These are phyloP conservation scores for Grigorovia humatica DNA, from an alignment of 805 yeast genomes.

Conservation along the genomic window DNA sequence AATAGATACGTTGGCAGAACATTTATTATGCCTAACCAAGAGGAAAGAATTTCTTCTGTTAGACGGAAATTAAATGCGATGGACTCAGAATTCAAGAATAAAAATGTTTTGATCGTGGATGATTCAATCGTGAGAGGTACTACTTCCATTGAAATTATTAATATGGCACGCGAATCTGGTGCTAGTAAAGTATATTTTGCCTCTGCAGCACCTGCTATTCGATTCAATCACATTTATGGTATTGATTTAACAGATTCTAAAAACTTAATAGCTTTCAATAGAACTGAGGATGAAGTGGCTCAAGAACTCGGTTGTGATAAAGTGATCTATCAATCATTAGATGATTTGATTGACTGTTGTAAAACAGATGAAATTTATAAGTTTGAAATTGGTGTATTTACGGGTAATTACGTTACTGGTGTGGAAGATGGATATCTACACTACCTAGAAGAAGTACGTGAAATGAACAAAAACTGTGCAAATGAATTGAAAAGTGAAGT, in stretches of 20 bases:
- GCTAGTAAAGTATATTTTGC: slow-evolving; percentile 93
- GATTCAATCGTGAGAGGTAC: slow-evolving; percentile 98
- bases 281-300: slow-evolving; percentile 66
- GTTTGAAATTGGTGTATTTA: slow-evolving; percentile 95
- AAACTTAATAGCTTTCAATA: slow-evolving; percentile 82
- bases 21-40: slow-evolving; percentile 96
- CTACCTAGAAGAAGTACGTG: slow-evolving; percentile 74
- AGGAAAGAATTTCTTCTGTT: slow-evolving; percentile 85
- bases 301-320: slow-evolving; percentile 77
- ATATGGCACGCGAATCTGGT: slow-evolving; percentile 98
- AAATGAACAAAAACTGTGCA: slow-evolving; percentile 52
- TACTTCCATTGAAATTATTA: slow-evolving; percentile 89
- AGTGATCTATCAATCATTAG: slow-evolving; percentile 78
- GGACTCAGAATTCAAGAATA: slow-evolving; percentile 81
- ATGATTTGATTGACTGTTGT: slow-evolving; percentile 79
- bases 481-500: slow-evolving; percentile 70
- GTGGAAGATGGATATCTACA: slow-evolving; percentile 72
- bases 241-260: slow-evolving; percentile 93
- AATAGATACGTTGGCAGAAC: slow-evolving; percentile 96
- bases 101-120: slow-evolving; percentile 83
- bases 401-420: slow-evolving; percentile 92
- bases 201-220: slow-evolving; percentile 96
- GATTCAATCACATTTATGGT: slow-evolving; percentile 93
- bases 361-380: slow-evolving; percentile 34
- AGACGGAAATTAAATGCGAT: slow-evolving; percentile 93